Conservation (phyloP, 2,329 filamentous ascomycete species). For the Immersiporthe knoxdaviesiana region DNA sequence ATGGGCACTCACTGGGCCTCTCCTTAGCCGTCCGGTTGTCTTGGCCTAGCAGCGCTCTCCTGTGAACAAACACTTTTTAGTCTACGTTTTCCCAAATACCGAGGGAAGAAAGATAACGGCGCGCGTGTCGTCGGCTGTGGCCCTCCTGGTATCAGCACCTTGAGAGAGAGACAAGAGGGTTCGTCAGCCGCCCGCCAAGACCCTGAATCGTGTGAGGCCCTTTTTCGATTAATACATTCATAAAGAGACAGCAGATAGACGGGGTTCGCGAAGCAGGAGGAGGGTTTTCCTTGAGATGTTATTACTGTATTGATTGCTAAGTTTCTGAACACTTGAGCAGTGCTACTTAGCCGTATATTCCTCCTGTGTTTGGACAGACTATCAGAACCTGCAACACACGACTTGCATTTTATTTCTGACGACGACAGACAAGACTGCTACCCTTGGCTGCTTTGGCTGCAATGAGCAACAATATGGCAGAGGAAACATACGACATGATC, state of each 20-base stretch:
- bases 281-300: background rate
- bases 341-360: background rate
- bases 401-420: background rate
- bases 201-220: background rate
- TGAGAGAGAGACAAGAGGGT: background rate
- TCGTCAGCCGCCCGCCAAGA: background rate
- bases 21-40: no score
- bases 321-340: background rate
- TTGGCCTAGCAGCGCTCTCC: background rate
- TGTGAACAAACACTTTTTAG: background rate
- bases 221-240: background rate
- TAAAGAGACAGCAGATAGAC: background rate
- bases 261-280: background rate
- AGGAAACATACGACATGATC: conserved; percentile 21
- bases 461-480: conserved; percentile 13
- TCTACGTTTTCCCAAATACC: background rate
- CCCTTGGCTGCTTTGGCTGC: background rate
- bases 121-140: background rate
- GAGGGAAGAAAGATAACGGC: background rate
- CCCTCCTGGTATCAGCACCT: background rate
- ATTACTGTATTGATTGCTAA: background rate
- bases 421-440: background rate
- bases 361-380: background rate
- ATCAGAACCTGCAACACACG: background rate
- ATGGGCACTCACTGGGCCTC: background rate